Conservation (phyloP, 495 filamentous ascomycete genomes). For the Aspergillus mulundensis region DNA sequence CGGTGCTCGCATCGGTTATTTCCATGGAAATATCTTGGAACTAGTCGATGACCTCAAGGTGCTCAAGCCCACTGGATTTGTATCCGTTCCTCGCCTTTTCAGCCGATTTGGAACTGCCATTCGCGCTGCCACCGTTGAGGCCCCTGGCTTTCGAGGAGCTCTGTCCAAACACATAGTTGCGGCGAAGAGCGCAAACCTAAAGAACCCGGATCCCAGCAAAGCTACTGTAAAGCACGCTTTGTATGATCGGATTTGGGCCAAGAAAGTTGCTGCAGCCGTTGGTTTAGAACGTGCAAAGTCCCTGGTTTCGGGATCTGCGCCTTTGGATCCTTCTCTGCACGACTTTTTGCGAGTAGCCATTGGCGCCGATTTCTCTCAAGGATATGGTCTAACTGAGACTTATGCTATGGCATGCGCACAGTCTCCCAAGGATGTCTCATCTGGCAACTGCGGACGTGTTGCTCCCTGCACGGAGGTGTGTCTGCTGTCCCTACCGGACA, state of each 20-base stretch:
- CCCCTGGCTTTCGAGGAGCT: slow-evolving; percentile 75
- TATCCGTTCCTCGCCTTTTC: slow-evolving; percentile 87
- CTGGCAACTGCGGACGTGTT: slow-evolving; percentile 79
- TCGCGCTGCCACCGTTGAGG: slow-evolving; percentile 70
- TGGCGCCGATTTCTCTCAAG: slow-evolving; percentile 76
- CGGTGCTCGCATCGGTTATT: slow-evolving; percentile 82
- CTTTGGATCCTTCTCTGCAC: slow-evolving; percentile 82
- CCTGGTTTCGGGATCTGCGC: slow-evolving; percentile 88
- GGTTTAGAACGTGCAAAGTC: slow-evolving; percentile 68
- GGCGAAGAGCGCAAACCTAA: slow-evolving; percentile 75
- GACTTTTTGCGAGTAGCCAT: slow-evolving; percentile 83
- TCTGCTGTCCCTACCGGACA: slow-evolving; percentile 84
- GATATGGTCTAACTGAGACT: slow-evolving; percentile 94
- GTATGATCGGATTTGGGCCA: slow-evolving; percentile 92
- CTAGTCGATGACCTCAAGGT: slow-evolving; percentile 90
- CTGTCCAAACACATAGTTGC: slow-evolving; percentile 75
- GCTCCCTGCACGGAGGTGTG: slow-evolving; percentile 67
- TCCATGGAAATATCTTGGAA: slow-evolving; percentile 85
- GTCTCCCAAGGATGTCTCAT: slow-evolving; percentile 59
- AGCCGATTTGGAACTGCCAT: slow-evolving; percentile 86
- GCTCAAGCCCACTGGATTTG: slow-evolving; percentile 76
- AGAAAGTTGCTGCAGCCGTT: slow-evolving; percentile 75
- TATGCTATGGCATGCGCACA: slow-evolving; percentile 77
- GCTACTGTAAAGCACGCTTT: slow-evolving; percentile 78
- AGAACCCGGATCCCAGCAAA: slow-evolving; percentile 59